Evolutionary conservation across 371 early-diverging fungal genomes (phyloP).

Genomic region (Rhizopus stolonifer): DNA sequence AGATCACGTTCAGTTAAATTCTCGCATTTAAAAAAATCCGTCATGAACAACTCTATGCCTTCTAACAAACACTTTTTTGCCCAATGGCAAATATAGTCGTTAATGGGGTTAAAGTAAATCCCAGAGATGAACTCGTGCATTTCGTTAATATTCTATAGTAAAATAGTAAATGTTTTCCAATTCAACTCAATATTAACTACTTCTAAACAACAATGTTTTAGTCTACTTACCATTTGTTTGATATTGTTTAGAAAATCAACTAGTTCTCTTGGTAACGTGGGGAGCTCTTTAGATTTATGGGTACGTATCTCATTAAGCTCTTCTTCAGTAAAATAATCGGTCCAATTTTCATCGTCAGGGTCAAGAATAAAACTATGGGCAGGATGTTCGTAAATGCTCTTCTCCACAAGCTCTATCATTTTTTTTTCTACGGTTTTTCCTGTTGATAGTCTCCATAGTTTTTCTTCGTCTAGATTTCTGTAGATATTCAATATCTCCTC

Average conservation of each 20-base stretch:
- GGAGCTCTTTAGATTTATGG: background rate
- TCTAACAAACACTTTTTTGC: conserved; percentile 2
- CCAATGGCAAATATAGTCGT: conserved; percentile 1
- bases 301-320: conserved; percentile 4
- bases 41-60: background rate
- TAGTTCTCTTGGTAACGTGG: conserved; percentile 5
- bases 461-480: background rate
- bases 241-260: background rate
- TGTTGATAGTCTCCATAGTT: conserved; percentile 8
- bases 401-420: background rate
- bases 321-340: background rate
- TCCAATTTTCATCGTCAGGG: background rate
- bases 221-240: conserved; percentile 3
- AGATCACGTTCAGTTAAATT: conserved; percentile 2
- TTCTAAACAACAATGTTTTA: conserved; percentile 2
- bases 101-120: background rate
- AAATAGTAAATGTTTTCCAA: conserved; percentile 1
- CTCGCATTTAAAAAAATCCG: conserved; percentile 1
- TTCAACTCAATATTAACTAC: background rate
- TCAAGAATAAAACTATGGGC: conserved; percentile 5
- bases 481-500: background rate
- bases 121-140: conserved; percentile 4
- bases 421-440: conserved; percentile 2
- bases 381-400: conserved; percentile 8
- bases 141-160: background rate